Percentiles rank a stretch among this genome's conserved stretches.
Evolutionary conservation across 2,329 filamentous ascomycete species (phyloP).

Genomic region (Colletotrichum sp.): DNA sequence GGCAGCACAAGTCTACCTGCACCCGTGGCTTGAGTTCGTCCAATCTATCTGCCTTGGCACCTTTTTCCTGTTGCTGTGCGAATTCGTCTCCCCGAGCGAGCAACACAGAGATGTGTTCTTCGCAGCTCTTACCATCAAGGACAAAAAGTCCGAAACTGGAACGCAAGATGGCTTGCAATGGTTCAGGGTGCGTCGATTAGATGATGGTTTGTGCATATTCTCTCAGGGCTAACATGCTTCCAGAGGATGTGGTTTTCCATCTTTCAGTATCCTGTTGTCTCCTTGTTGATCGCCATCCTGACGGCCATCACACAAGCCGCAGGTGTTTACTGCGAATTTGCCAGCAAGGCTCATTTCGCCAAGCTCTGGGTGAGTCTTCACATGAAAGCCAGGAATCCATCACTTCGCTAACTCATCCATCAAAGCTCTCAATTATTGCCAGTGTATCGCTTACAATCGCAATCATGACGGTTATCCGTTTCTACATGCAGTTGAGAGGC

Average conservation of each 20-base stretch:
- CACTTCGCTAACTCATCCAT: neutral
- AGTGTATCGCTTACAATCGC: slow-evolving; percentile 27
- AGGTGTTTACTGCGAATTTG: slow-evolving; percentile 33
- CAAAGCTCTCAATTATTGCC: slow-evolving; percentile 29
- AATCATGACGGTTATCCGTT: slow-evolving; percentile 28
- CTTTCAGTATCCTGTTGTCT: slow-evolving; percentile 44
- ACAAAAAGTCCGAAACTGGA: slow-evolving; percentile 27
- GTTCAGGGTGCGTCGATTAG: slow-evolving; percentile 29
- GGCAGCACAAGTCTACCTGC: slow-evolving; percentile 41
- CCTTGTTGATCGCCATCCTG: slow-evolving; percentile 45
- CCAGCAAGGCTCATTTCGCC: slow-evolving; percentile 30
- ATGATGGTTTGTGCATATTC: neutral
- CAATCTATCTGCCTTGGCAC: slow-evolving; percentile 44
- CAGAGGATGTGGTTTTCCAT: slow-evolving; percentile 37
- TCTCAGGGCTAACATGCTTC: neutral
- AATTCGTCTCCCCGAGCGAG: slow-evolving; percentile 41
- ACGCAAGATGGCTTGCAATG: slow-evolving; percentile 33
- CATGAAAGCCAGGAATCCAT: fast-evolving
- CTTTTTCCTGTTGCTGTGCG: slow-evolving; percentile 49
- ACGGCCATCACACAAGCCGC: slow-evolving; percentile 32
- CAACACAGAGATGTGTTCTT: slow-evolving; percentile 39
- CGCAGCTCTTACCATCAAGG: slow-evolving; percentile 33
- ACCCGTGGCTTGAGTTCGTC: slow-evolving; percentile 40
- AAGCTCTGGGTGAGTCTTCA: slow-evolving; percentile 29
- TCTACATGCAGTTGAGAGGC: slow-evolving; percentile 9